phyloP scores from a whole-genome alignment of 345 rosid species.

The Angophora floribunda region DNA sequence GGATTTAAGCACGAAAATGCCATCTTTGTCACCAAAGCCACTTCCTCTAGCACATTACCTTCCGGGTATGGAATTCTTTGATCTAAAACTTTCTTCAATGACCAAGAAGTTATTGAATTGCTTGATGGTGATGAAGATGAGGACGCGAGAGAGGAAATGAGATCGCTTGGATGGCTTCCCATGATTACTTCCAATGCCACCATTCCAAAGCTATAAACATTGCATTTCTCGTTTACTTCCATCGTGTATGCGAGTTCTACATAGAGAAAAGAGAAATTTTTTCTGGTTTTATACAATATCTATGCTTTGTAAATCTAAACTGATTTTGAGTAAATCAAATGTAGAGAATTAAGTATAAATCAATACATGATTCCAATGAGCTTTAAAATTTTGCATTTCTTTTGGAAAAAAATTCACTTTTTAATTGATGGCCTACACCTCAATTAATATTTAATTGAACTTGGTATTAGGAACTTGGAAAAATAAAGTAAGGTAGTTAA shows the following conservation, averaged over 20 bases:
- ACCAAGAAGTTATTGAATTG: too few relatives aligned
- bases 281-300: background rate
- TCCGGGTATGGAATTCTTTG: too few relatives aligned
- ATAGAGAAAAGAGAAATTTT: background rate
- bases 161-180: background rate
- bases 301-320: background rate
- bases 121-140: too few relatives aligned
- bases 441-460: background rate
- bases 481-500: background rate
- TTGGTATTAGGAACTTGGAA: background rate
- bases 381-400: too few relatives aligned
- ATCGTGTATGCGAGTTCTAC: background rate
- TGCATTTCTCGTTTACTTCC: background rate
- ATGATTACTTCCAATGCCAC: background rate
- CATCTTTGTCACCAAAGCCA: too few relatives aligned
- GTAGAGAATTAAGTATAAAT: background rate
- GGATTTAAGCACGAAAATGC: too few relatives aligned
- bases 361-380: background rate
- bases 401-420: background rate
- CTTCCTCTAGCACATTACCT: too few relatives aligned
- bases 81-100: too few relatives aligned
- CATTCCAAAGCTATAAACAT: background rate
- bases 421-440: rapidly evolving
- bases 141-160: background rate
- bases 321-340: background rate